phyloP scores from a whole-genome alignment of 192 early-diverging fungal genomes.

The Coemansia interrupta region DNA sequence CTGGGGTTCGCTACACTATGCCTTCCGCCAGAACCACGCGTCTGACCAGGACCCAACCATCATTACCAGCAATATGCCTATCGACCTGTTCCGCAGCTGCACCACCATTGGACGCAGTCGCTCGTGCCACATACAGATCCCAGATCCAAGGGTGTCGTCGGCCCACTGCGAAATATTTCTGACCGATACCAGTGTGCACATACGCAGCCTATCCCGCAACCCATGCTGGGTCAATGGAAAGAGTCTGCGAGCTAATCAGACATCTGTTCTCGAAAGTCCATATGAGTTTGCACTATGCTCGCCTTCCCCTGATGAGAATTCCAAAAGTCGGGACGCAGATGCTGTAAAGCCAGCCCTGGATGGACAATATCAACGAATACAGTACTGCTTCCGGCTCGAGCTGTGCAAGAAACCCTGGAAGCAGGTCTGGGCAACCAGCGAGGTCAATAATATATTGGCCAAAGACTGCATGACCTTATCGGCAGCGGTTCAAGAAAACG shows the following conservation, averaged over 20 bases:
- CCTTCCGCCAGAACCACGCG: not conserved
- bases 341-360: not conserved
- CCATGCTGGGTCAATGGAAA: slow-evolving; percentile 21
- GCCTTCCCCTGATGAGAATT: not conserved
- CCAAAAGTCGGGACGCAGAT: not conserved
- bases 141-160: slow-evolving; percentile 31
- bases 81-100: slow-evolving; percentile 28
- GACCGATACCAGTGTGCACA: slow-evolving; percentile 8
- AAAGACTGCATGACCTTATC: not conserved
- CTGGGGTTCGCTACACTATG: slow-evolving; percentile 26
- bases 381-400: slow-evolving; percentile 20
- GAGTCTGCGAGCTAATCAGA: slow-evolving; percentile 9
- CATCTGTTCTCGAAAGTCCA: slow-evolving; percentile 13
- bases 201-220: slow-evolving; percentile 31
- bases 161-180: slow-evolving; percentile 34
- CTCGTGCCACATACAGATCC: slow-evolving; percentile 37
- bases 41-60: not conserved
- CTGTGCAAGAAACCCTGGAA: slow-evolving; percentile 39
- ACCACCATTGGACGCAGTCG: slow-evolving; percentile 35
- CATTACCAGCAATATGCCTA: not conserved
- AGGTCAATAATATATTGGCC: not conserved
- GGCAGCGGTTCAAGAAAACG: not conserved
- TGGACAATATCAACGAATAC: too few species aligned
- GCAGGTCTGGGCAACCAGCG: slow-evolving; percentile 26
- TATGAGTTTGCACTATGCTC: slow-evolving; percentile 22